These are phyloP conservation scores for Liriodendron chinense DNA, from an alignment of 164 flowering plant genomes.

Conservation along the genomic window DNA sequence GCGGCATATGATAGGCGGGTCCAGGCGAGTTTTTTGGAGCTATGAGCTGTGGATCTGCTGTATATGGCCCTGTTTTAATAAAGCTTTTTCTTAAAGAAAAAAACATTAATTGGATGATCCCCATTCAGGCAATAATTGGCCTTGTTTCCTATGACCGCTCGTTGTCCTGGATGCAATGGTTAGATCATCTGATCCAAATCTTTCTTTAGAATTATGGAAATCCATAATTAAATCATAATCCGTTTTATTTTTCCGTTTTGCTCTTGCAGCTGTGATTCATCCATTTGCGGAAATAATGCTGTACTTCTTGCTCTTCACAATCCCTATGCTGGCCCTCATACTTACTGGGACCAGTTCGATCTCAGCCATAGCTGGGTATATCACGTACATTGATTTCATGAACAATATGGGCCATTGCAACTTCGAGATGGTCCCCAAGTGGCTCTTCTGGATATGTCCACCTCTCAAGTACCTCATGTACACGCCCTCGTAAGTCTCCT, in stretches of 20 bases:
- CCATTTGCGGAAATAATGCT: slow-evolving; percentile 51
- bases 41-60: no score
- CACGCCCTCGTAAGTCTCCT: slow-evolving; percentile 57
- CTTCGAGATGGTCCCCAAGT: slow-evolving; percentile 47
- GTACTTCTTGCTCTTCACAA: slow-evolving; percentile 34
- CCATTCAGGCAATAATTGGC: no score
- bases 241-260: not conserved
- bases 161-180: no score
- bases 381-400: slow-evolving; percentile 49
- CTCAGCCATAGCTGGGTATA: slow-evolving; percentile 15
- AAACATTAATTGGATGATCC: no score
- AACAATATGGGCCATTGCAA: slow-evolving; percentile 68
- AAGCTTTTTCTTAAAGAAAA: no score
- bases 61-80: no score
- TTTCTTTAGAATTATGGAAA: not conserved
- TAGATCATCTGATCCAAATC: no score
- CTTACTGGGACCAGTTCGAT: slow-evolving; percentile 26
- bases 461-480: slow-evolving; percentile 57
- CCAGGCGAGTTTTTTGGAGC: no score
- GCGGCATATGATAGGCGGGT: no score
- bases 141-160: no score
- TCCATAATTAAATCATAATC: not conserved
- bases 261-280: slow-evolving; percentile 51
- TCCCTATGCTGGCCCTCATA: slow-evolving; percentile 20
- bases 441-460: slow-evolving; percentile 36